Evolutionary conservation across 768 basidiomycete genomes (phyloP).

Genomic region (Collybia nuda): DNA sequence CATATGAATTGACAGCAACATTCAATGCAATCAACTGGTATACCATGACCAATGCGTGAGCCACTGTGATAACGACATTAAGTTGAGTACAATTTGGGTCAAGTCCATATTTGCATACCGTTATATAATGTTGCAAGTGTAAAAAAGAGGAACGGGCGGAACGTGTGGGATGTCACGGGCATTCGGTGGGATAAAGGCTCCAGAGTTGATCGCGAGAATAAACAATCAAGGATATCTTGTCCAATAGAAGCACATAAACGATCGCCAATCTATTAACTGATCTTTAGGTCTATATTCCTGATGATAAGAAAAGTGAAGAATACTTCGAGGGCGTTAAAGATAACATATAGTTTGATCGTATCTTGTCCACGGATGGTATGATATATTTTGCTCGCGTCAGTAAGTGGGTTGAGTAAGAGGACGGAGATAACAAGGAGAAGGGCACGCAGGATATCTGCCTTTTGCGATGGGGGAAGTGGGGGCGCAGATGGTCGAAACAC

Average conservation of each 20-base stretch:
- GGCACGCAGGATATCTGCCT: slow-evolving; percentile 87
- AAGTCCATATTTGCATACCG: slow-evolving; percentile 50
- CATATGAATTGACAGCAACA: slow-evolving; percentile 97
- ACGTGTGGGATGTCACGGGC: slow-evolving; percentile 59
- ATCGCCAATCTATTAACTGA: slow-evolving; percentile 77
- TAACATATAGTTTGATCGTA: slow-evolving; percentile 97
- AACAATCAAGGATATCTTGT: slow-evolving; percentile 94
- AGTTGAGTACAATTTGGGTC: not conserved
- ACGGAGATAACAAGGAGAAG: slow-evolving; percentile 76
- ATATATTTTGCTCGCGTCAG: slow-evolving; percentile 97
- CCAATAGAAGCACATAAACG: slow-evolving; percentile 94
- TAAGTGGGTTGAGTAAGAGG: slow-evolving; percentile 72
- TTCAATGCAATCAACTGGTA: slow-evolving; percentile 95
- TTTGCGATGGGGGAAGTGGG: slow-evolving; percentile 81
- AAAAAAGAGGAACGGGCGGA: slow-evolving; percentile 86
- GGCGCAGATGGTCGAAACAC: slow-evolving; percentile 47
- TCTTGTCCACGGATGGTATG: slow-evolving; percentile 98
- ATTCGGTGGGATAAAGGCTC: slow-evolving; percentile 65
- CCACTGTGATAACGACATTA: slow-evolving; percentile 44
- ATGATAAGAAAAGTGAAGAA: slow-evolving; percentile 15
- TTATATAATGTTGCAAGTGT: slow-evolving; percentile 79
- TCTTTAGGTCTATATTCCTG: slow-evolving; percentile 1
- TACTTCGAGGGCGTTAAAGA: slow-evolving; percentile 98
- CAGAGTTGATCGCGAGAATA: slow-evolving; percentile 92
- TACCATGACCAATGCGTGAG: slow-evolving; percentile 91